A percentile compares a stretch with the other conserved stretches of the same genome.
These are phyloP conservation scores for Penicilliopsis zonata DNA, from an alignment of 495 filamentous ascomycete genomes.

Conservation along the genomic window DNA sequence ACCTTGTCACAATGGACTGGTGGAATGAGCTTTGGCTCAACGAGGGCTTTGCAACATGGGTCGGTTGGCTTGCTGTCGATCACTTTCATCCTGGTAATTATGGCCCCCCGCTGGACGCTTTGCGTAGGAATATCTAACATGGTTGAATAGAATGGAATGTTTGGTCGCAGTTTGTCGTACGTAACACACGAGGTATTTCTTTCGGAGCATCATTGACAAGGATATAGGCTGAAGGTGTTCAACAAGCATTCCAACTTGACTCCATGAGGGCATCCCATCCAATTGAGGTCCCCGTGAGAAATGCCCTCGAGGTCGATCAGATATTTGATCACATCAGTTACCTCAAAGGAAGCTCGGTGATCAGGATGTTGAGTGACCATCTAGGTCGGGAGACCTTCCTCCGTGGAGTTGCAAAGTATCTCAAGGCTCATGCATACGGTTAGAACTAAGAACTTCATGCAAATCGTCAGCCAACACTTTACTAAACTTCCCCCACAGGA, in stretches of 20 bases:
- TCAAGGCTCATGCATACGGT: conserved; percentile 74
- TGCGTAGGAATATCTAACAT: conserved; percentile 3
- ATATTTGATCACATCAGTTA: conserved; percentile 96
- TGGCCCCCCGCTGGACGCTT: not conserved
- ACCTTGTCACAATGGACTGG: conserved; percentile 70
- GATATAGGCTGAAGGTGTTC: conserved; percentile 68
- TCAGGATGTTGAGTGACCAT: conserved; percentile 85
- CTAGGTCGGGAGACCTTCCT: conserved; percentile 80
- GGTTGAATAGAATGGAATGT: conserved; percentile 77
- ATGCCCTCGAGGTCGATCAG: conserved; percentile 88
- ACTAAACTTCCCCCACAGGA: conserved; percentile 19
- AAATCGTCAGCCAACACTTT: not conserved
- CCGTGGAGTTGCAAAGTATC: conserved; percentile 74
- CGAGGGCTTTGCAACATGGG: conserved; percentile 97
- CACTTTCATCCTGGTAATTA: conserved; percentile 66
- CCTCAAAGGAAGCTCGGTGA: conserved; percentile 86
- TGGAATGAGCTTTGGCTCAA: conserved; percentile 97
- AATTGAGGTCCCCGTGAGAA: conserved; percentile 83
- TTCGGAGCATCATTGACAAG: conserved; percentile 20
- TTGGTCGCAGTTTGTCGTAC: conserved; percentile 88
- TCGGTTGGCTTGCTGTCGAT: conserved; percentile 88
- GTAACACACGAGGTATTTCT: conserved; percentile 41
- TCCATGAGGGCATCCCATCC: conserved; percentile 83
- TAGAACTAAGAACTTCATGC: conserved; percentile 6
- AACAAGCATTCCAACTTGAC: conserved; percentile 82